Evolutionary conservation across 78 protist genomes (phyloP).

Genomic region (Dictyostelium citrinum): DNA sequence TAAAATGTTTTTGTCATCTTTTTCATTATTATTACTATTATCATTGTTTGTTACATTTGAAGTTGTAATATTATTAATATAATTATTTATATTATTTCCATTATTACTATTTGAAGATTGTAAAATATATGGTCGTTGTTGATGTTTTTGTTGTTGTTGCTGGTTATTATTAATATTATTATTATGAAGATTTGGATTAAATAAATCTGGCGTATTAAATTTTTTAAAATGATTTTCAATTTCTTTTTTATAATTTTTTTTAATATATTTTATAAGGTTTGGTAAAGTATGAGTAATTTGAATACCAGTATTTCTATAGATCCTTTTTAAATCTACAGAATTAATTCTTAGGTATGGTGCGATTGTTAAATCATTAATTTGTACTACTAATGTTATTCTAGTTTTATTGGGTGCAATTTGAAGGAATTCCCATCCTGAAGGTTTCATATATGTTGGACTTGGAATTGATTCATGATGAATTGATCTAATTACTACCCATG

Average conservation of each 20-base stretch:
- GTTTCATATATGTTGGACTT: neutral
- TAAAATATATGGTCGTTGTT: neutral
- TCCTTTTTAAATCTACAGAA: neutral
- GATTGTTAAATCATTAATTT: neutral
- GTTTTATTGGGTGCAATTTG: neutral
- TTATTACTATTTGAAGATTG: neutral
- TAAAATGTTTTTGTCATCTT: neutral
- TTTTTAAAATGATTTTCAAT: neutral
- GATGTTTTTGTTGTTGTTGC: too few relatives aligned
- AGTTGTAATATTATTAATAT: neutral
- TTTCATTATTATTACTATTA: neutral
- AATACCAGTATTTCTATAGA: constrained; percentile 29
- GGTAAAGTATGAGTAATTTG: constrained; percentile 10
- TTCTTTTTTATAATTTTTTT: neutral
- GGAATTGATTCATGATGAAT: constrained; percentile 19
- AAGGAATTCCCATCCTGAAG: constrained; percentile 29
- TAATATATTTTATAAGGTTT: constrained; percentile 3
- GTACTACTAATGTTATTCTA: constrained; percentile 15
- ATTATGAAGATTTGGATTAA: neutral
- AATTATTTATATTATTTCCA: neutral
- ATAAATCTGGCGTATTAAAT: neutral
- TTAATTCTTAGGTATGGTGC: neutral
- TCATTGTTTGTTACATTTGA: neutral
- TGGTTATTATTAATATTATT: neutral
- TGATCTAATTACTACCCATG: neutral